Conservation (phyloP, 2,329 filamentous ascomycete species). For the Amylocarpus encephaloides region DNA sequence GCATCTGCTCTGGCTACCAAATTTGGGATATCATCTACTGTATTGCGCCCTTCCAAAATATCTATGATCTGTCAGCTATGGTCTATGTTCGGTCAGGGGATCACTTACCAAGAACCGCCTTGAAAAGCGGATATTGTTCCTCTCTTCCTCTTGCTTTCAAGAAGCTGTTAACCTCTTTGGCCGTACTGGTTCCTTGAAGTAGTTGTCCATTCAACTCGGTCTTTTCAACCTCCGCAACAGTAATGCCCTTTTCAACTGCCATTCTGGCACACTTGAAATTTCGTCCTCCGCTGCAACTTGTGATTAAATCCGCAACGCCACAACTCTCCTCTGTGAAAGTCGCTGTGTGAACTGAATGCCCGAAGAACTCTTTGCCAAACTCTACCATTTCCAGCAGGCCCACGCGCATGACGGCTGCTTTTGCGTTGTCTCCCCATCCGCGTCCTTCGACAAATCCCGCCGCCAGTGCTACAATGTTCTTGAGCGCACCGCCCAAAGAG, state of each 20-base stretch:
- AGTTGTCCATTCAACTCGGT: constrained; percentile 94
- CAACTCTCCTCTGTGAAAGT: constrained; percentile 98
- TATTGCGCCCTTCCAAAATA: constrained; percentile 69
- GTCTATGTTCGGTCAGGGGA: background rate
- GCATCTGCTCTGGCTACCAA: constrained; percentile 34
- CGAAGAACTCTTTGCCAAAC: constrained; percentile 92
- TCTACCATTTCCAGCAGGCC: constrained; percentile 94
- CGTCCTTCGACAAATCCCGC: constrained; percentile 93
- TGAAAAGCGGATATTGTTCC: constrained; percentile 85
- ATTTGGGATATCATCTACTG: constrained; percentile 73
- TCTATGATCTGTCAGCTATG: constrained; percentile 36
- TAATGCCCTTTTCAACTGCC: constrained; percentile 70
- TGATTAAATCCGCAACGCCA: constrained; percentile 92
- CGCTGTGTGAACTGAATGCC: constrained; percentile 66
- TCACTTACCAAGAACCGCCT: constrained; percentile 59
- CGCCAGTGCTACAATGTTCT: constrained; percentile 93
- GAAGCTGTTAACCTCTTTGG: constrained; percentile 85
- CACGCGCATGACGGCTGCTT: constrained; percentile 96
- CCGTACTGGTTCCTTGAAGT: constrained; percentile 88
- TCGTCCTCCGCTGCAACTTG: constrained; percentile 82
- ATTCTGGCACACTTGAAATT: constrained; percentile 94
- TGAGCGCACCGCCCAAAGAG: constrained; percentile 87
- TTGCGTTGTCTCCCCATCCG: constrained; percentile 97
- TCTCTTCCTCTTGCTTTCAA: constrained; percentile 72
- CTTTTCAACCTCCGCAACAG: constrained; percentile 81